Conservation (phyloP, 1,139 yeast genomes). For the Suhomyces anneliseae region DNA sequence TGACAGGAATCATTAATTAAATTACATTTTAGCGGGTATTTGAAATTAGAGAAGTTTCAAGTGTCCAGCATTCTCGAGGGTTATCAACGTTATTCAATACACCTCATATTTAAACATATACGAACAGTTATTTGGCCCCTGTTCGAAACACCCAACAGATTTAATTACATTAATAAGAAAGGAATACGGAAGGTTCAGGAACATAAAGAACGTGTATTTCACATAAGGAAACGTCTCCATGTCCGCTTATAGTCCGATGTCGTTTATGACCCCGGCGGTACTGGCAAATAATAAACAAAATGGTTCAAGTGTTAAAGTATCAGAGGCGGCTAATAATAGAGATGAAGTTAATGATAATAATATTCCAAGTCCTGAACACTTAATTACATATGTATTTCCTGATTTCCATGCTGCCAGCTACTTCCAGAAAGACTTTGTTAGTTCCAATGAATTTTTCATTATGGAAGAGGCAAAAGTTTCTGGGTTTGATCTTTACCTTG, state of each 20-base stretch:
- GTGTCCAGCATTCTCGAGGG: no score
- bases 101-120: no score
- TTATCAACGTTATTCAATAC: no score
- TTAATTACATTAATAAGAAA: background rate
- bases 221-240: background rate
- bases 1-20: background rate
- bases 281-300: background rate
- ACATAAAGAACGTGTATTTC: background rate
- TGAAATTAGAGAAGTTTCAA: background rate
- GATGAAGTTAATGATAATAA: background rate
- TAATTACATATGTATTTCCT: slow-evolving; percentile 46
- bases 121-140: no score
- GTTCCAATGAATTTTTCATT: slow-evolving; percentile 37
- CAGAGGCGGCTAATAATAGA: background rate
- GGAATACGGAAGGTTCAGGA: background rate
- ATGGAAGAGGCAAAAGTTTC: slow-evolving; percentile 45
- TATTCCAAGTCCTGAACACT: slow-evolving; percentile 19
- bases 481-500: slow-evolving; percentile 87
- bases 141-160: no score
- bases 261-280: background rate
- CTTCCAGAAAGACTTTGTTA: slow-evolving; percentile 42
- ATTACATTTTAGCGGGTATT: background rate
- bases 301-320: background rate
- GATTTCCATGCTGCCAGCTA: slow-evolving; percentile 56
- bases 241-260: background rate